Evolutionary conservation across 805 yeast genomes (phyloP).

Genomic region (Zygoascus flipseniorum): DNA sequence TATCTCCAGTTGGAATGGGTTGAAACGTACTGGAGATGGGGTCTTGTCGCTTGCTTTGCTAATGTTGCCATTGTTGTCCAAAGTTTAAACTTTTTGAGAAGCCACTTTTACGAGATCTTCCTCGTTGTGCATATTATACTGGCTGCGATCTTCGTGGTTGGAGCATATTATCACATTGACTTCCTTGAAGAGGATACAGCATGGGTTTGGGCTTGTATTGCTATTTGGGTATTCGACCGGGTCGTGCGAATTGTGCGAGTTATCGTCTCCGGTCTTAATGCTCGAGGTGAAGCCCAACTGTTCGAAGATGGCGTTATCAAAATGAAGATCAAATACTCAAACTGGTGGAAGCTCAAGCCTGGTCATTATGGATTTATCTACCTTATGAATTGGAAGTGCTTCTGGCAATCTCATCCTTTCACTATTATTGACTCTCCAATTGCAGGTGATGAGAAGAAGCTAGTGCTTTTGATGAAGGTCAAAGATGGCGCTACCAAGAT

Average conservation of each 20-base stretch:
- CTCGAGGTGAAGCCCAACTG: constrained; percentile 19
- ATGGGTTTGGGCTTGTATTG: constrained; percentile 45
- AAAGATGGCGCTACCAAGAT: constrained; percentile 15
- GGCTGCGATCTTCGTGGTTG: constrained; percentile 44
- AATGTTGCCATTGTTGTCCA: constrained; percentile 40
- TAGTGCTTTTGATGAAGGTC: constrained; percentile 11
- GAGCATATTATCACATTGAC: constrained; percentile 51
- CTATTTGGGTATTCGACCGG: constrained; percentile 67
- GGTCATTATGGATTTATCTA: constrained; percentile 52
- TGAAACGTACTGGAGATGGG: constrained; percentile 26
- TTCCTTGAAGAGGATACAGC: constrained; percentile 36
- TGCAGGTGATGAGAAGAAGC: constrained; percentile 8
- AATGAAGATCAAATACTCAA: constrained; percentile 32
- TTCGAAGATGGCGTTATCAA: constrained; percentile 15
- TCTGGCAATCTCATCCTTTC: constrained; percentile 74
- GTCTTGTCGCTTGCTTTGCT: constrained; percentile 36
- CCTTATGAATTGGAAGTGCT: constrained; percentile 42
- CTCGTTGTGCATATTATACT: constrained; percentile 48
- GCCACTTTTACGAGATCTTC: constrained; percentile 50
- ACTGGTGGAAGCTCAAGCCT: constrained; percentile 42
- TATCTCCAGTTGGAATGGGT: constrained; percentile 25
- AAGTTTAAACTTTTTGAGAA: constrained; percentile 45
- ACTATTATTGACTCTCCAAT: constrained; percentile 29
- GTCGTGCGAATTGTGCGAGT: constrained; percentile 47
- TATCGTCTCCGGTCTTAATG: constrained; percentile 43